A percentile compares a stretch with the other conserved stretches of the same genome.
These are phyloP conservation scores for Exutisphaerella laricina DNA, from an alignment of 2,329 filamentous ascomycete species.

Conservation along the genomic window DNA sequence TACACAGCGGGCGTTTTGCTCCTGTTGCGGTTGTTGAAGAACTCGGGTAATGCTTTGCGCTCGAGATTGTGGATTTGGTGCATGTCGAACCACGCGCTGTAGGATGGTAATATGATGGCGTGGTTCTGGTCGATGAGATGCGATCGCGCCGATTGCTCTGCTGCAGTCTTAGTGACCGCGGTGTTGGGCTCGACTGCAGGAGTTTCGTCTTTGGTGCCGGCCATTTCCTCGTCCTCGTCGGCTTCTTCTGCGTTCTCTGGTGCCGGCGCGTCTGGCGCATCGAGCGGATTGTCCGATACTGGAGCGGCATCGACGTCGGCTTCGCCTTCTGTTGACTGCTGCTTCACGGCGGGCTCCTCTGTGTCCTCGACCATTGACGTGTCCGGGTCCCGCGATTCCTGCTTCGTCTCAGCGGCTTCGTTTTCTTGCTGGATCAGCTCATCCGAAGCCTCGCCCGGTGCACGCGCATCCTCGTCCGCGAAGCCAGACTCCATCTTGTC, in stretches of 20 bases:
- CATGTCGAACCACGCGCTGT: constrained; percentile 99
- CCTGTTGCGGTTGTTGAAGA: constrained; percentile 96
- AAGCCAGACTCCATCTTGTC: constrained; percentile 18
- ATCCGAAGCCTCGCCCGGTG: constrained; percentile 32
- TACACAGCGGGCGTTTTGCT: constrained; percentile 97
- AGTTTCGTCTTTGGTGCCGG: constrained; percentile 48
- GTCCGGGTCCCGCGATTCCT: constrained; percentile 28
- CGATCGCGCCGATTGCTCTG: constrained; percentile 82
- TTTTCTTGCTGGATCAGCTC: constrained; percentile 34
- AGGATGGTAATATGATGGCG: constrained; percentile 92
- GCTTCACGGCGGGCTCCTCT: constrained; percentile 19
- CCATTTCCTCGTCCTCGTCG: constrained; percentile 48
- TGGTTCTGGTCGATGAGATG: constrained; percentile 92
- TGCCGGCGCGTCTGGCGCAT: constrained; percentile 33
- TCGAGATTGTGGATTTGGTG: constrained; percentile 84
- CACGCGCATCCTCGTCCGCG: constrained; percentile 29
- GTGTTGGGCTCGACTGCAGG: constrained; percentile 22
- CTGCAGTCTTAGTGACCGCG: constrained; percentile 68
- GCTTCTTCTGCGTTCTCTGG: constrained; percentile 31
- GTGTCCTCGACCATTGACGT: constrained; percentile 33
- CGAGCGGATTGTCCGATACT: constrained; percentile 36
- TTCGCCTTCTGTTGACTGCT: constrained; percentile 14
- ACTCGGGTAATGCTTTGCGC: constrained; percentile 90
- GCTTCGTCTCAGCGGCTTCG: constrained; percentile 28
- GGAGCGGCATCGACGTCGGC: constrained; percentile 14